Percentiles rank a stretch among this genome's conserved stretches.
phyloP scores from a whole-genome alignment of 2,329 filamentous ascomycete genomes.

The Aspergillus japonicus region DNA sequence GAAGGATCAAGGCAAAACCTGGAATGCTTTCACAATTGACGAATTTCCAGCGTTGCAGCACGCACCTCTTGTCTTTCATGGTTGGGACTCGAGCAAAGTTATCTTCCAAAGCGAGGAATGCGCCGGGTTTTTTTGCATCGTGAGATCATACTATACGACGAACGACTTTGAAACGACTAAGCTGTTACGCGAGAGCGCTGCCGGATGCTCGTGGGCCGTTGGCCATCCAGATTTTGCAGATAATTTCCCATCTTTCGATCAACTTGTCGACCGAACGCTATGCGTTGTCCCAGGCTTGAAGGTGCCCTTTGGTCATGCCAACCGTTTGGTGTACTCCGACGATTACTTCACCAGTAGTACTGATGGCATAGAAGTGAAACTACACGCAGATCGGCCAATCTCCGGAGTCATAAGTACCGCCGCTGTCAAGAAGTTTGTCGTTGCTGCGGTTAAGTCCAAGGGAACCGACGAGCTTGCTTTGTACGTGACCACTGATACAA shows the following conservation, averaged over 20 bases:
- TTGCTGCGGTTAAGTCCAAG: constrained; percentile 76
- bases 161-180: constrained; percentile 76
- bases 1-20: constrained; percentile 75
- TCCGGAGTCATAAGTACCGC: constrained; percentile 79
- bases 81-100: constrained; percentile 76
- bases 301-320: constrained; percentile 69
- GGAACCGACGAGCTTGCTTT: constrained; percentile 88
- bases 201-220: constrained; percentile 86
- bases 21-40: constrained; percentile 70
- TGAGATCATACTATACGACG: constrained; percentile 69
- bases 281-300: constrained; percentile 76
- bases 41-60: constrained; percentile 20
- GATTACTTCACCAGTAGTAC: constrained; percentile 69
- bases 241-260: constrained; percentile 56
- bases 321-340: constrained; percentile 77
- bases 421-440: constrained; percentile 78
- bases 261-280: constrained; percentile 69
- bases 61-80: constrained; percentile 63
- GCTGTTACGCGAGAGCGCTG: constrained; percentile 64
- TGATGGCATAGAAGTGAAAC: constrained; percentile 64
- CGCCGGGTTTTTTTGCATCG: constrained; percentile 61
- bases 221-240: constrained; percentile 65
- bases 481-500: constrained; percentile 80
- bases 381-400: constrained; percentile 72
- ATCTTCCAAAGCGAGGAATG: constrained; percentile 78